A percentile compares a stretch with the other conserved stretches of the same genome.
Evolutionary conservation across 164 flowering plant species (phyloP).

Genomic region (Brasenia schreberi): DNA sequence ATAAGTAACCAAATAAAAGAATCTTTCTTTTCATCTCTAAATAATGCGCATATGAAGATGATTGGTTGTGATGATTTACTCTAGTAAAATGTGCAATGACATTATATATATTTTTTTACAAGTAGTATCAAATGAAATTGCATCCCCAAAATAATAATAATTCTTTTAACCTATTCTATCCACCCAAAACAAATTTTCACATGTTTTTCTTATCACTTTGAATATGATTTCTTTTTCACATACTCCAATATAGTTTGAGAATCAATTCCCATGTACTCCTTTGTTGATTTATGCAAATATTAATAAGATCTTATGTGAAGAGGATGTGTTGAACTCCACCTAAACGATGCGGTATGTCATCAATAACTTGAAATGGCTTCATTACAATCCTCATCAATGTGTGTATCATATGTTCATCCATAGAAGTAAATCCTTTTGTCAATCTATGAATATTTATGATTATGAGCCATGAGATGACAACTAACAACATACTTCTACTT

Average conservation of each 20-base stretch:
- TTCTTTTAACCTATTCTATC: background rate
- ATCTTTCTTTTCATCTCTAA: constrained; percentile 2
- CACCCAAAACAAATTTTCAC: constrained; percentile 5
- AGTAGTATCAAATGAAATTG: constrained; percentile 3
- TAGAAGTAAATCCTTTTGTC: no score
- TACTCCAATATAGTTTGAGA: constrained; percentile 1
- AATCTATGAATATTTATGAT: no score
- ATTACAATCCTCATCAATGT: no score
- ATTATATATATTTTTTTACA: constrained; percentile 1
- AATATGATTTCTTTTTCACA: constrained; percentile 1
- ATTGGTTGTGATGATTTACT: constrained; percentile 4
- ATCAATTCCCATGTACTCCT: background rate
- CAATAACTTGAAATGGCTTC: no score
- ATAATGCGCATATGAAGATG: constrained; percentile 3
- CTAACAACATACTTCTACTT: no score
- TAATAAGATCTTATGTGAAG: no score
- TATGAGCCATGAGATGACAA: no score
- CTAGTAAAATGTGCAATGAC: constrained; percentile 4
- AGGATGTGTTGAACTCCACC: no score
- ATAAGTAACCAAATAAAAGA: constrained; percentile 6
- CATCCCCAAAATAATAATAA: constrained; percentile 5
- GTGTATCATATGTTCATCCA: no score
- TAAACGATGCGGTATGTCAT: no score
- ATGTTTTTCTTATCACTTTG: constrained; percentile 1
- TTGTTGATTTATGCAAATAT: no score